Percentiles rank a stretch among this genome's conserved stretches.
phyloP scores from a whole-genome alignment of 1,139 yeast genomes.

The Komagataea norvegica region DNA sequence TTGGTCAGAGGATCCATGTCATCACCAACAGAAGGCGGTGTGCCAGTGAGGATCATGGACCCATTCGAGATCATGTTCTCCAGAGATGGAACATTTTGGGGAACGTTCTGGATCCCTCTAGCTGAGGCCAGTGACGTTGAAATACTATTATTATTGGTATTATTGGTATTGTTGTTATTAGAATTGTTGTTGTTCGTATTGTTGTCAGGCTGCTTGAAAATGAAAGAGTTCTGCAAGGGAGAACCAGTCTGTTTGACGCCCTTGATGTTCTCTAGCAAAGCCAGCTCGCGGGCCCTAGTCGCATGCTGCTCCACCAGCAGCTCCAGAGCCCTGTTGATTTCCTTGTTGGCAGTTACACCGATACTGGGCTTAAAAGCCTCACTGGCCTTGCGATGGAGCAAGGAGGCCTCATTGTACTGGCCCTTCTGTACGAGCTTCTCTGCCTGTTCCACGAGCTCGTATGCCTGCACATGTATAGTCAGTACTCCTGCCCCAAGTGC shows the following conservation, averaged over 20 bases:
- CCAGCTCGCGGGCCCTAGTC: conserved; percentile 18
- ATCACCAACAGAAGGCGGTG: conserved; percentile 1
- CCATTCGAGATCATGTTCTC: conserved; percentile 5
- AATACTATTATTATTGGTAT: conserved; percentile 2
- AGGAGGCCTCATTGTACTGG: conserved; percentile 20
- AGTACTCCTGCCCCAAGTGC: too few species aligned
- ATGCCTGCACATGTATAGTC: conserved; percentile 10
- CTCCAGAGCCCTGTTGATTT: conserved; percentile 20
- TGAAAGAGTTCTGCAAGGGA: too few species aligned
- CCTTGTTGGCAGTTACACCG: conserved; percentile 13
- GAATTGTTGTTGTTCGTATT: too few species aligned
- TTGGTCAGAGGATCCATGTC: conserved; percentile 19
- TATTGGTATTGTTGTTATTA: too few species aligned
- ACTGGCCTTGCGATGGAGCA: conserved; percentile 18
- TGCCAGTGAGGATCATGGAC: conserved; percentile 3
- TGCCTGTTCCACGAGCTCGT: conserved; percentile 23
- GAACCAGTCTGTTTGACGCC: too few species aligned
- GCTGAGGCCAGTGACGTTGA: conserved; percentile 13
- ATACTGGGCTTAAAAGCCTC: conserved; percentile 12
- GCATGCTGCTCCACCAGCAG: conserved; percentile 17
- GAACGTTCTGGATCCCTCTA: conserved; percentile 11
- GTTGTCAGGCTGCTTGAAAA: too few species aligned
- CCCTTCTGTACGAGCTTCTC: conserved; percentile 16
- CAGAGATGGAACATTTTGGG: neutral
- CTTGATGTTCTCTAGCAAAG: conserved; percentile 4